Evolutionary conservation across 1,284 basidiomycete genomes (phyloP).

Genomic region (Microbotryomycetes sp.): DNA sequence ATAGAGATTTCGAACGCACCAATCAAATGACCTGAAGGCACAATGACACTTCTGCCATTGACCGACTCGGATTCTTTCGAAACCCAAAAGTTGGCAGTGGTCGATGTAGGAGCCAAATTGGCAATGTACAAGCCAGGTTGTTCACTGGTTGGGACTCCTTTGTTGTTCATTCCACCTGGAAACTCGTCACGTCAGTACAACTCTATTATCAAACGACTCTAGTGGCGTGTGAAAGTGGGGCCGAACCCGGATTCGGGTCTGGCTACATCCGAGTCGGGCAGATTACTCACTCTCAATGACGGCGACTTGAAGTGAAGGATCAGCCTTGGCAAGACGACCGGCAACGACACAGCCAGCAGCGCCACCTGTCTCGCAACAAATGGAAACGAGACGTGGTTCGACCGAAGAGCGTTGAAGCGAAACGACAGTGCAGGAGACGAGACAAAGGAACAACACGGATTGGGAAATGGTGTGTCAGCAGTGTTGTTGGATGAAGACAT

Average conservation of each 20-base stretch:
- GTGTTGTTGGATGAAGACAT: too few relatives aligned
- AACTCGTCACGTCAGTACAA: neutral
- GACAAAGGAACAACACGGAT: neutral
- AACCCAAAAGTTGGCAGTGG: constrained; percentile 41
- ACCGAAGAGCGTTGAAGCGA: neutral
- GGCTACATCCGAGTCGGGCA: neutral
- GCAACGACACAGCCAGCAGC: constrained; percentile 63
- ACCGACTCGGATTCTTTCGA: constrained; percentile 34
- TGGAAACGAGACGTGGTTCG: neutral
- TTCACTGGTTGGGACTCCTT: constrained; percentile 51
- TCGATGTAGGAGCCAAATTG: constrained; percentile 56
- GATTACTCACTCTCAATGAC: constrained; percentile 50
- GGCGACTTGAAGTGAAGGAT: constrained; percentile 65
- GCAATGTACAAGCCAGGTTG: constrained; percentile 45
- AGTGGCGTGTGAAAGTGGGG: neutral
- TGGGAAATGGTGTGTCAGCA: too few relatives aligned
- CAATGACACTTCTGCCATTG: constrained; percentile 56
- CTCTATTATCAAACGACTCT: neutral
- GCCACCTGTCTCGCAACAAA: constrained; percentile 50
- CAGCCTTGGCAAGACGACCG: constrained; percentile 61
- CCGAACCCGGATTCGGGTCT: neutral
- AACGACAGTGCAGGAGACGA: neutral
- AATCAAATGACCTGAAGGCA: constrained; percentile 48
- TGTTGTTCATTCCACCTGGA: constrained; percentile 1
- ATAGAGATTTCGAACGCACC: constrained; percentile 27